A percentile compares a stretch with the other conserved stretches of the same genome.
Conservation (phyloP, 371 early-diverging fungal genomes). For the Mucor velutinosus region DNA sequence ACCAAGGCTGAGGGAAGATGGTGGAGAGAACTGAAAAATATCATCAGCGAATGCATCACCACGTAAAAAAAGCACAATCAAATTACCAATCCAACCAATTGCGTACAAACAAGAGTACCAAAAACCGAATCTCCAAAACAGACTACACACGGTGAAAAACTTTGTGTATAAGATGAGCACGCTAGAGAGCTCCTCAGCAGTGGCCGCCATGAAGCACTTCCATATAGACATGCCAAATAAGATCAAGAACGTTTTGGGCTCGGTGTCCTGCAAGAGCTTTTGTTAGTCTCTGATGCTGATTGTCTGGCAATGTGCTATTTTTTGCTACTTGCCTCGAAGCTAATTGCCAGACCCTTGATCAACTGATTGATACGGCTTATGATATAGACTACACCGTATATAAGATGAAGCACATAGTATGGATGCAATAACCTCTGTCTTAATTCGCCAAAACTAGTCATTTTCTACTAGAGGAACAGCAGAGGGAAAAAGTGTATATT, state of each 20-base stretch:
- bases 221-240: constrained; percentile 33
- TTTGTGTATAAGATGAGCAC: constrained; percentile 61
- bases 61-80: background rate
- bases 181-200: constrained; percentile 61
- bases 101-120: constrained; percentile 42
- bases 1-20: constrained; percentile 60
- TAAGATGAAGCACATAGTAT: constrained; percentile 51
- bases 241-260: constrained; percentile 32
- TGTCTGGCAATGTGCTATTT: background rate
- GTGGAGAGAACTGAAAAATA: constrained; percentile 47
- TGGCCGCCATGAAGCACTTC: constrained; percentile 45
- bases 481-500: background rate
- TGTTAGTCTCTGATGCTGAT: background rate
- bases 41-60: background rate
- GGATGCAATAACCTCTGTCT: constrained; percentile 54
- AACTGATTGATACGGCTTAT: constrained; percentile 14
- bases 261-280: constrained; percentile 27
- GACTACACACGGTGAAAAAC: constrained; percentile 46
- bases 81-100: constrained; percentile 52
- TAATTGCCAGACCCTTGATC: constrained; percentile 3
- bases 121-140: constrained; percentile 41
- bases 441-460: constrained; percentile 44
- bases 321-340: constrained; percentile 13
- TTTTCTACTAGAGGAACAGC: constrained; percentile 1
- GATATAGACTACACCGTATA: constrained; percentile 36